Conservation (phyloP, 345 rosid genomes). For the Syzygium grande region DNA sequence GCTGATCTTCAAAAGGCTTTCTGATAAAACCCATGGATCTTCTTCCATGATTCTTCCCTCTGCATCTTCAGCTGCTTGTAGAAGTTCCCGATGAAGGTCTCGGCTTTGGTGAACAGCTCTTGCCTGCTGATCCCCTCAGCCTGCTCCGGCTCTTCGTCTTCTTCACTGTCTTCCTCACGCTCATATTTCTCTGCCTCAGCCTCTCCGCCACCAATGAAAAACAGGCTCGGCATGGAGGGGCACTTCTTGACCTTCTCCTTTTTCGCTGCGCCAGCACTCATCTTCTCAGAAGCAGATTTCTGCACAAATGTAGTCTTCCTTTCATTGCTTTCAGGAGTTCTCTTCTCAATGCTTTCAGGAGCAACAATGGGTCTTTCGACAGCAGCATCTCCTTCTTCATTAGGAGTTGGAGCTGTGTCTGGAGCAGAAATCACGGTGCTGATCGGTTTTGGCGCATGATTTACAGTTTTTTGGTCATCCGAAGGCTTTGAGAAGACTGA, state of each 20-base stretch:
- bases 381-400: not conserved
- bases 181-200: constrained; percentile 9
- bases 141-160: constrained; percentile 16
- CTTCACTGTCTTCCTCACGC: not conserved
- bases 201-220: constrained; percentile 46
- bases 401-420: not conserved
- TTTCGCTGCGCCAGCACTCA: not conserved
- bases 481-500: constrained; percentile 27
- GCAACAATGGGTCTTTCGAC: not conserved
- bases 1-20: constrained; percentile 18
- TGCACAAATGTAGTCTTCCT: constrained; percentile 12
- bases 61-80: constrained; percentile 68
- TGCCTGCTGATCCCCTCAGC: constrained; percentile 27
- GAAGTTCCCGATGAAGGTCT: constrained; percentile 54
- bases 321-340: not conserved
- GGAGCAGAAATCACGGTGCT: not conserved
- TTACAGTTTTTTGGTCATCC: constrained; percentile 2
- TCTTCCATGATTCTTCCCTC: constrained; percentile 55
- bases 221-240: constrained; percentile 51
- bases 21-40: constrained; percentile 39
- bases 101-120: constrained; percentile 54
- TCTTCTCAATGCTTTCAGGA: not conserved
- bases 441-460: not conserved
- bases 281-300: constrained; percentile 30
- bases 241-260: constrained; percentile 31